Conservation (phyloP, 306 rosid genomes). For the Rosa persica region DNA sequence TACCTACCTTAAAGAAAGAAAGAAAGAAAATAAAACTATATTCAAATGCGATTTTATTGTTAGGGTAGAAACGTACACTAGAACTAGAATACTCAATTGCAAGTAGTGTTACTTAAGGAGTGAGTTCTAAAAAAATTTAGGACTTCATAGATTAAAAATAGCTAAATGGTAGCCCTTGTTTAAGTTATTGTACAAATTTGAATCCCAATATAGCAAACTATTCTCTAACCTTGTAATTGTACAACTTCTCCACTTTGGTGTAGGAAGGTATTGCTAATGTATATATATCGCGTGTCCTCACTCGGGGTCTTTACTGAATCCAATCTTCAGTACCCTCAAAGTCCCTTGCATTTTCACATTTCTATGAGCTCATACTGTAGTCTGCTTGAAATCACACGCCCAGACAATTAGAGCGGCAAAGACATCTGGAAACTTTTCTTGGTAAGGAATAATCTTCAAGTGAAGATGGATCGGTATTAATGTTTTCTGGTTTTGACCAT, state of each 20-base stretch:
- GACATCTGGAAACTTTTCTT: slow-evolving; percentile 40
- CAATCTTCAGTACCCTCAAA: background rate
- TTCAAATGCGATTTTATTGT: too few relatives aligned
- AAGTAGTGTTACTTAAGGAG: background rate
- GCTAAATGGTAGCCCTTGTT: slow-evolving; percentile 6
- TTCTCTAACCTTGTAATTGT: slow-evolving; percentile 15
- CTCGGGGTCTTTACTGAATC: background rate
- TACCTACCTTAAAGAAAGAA: too few relatives aligned
- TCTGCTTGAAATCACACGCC: slow-evolving; percentile 36
- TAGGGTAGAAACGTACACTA: too few relatives aligned
- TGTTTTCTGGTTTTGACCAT: slow-evolving; percentile 67
- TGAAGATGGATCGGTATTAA: slow-evolving; percentile 52
- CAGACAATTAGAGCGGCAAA: slow-evolving; percentile 51
- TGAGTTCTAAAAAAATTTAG: too few relatives aligned
- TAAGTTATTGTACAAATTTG: slow-evolving; percentile 6
- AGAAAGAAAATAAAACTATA: too few relatives aligned
- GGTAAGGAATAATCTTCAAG: slow-evolving; percentile 72
- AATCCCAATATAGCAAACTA: slow-evolving; percentile 7
- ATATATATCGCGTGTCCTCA: background rate
- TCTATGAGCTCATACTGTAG: background rate
- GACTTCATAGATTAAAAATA: background rate
- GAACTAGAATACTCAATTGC: background rate
- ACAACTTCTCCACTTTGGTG: background rate
- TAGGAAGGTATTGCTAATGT: slow-evolving; percentile 10
- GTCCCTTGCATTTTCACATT: background rate